Evolutionary conservation across 2,329 filamentous ascomycete species (phyloP).

Genomic region (Pseudodiploospora longispora): DNA sequence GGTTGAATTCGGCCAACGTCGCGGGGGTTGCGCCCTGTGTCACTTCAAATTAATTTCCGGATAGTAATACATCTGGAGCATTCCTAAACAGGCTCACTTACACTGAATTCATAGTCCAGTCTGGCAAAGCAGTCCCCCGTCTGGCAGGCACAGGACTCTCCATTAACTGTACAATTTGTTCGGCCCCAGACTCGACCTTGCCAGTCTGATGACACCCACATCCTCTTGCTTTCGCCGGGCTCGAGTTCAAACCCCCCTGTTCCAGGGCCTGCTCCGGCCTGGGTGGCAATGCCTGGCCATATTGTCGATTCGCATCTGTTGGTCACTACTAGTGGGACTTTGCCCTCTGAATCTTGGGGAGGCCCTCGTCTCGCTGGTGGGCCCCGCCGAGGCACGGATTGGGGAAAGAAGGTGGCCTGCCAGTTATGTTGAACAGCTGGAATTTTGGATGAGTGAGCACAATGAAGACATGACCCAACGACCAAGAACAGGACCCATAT

Average conservation of each 20-base stretch:
- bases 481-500: conserved; percentile 14
- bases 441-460: conserved; percentile 9
- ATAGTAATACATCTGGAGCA: background rate
- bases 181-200: conserved; percentile 75
- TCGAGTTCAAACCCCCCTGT: conserved; percentile 61
- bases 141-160: conserved; percentile 57
- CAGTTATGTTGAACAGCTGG: conserved; percentile 13
- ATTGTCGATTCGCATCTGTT: conserved; percentile 66
- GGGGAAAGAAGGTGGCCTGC: conserved; percentile 19
- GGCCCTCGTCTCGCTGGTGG: conserved; percentile 21
- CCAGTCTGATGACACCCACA: conserved; percentile 67
- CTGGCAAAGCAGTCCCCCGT: conserved; percentile 71
- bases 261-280: conserved; percentile 60
- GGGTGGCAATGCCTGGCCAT: conserved; percentile 69
- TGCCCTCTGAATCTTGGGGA: conserved; percentile 26
- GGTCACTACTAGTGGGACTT: conserved; percentile 56
- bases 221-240: conserved; percentile 46
- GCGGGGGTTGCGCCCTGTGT: conserved; percentile 61
- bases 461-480: conserved; percentile 14
- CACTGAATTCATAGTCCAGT: conserved; percentile 60
- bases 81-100: conserved; percentile 30
- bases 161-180: conserved; percentile 73
- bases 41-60: background rate
- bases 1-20: conserved; percentile 73
- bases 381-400: conserved; percentile 13